Conservation (phyloP, 441 rosid genomes). For the Eruca vesicaria region DNA sequence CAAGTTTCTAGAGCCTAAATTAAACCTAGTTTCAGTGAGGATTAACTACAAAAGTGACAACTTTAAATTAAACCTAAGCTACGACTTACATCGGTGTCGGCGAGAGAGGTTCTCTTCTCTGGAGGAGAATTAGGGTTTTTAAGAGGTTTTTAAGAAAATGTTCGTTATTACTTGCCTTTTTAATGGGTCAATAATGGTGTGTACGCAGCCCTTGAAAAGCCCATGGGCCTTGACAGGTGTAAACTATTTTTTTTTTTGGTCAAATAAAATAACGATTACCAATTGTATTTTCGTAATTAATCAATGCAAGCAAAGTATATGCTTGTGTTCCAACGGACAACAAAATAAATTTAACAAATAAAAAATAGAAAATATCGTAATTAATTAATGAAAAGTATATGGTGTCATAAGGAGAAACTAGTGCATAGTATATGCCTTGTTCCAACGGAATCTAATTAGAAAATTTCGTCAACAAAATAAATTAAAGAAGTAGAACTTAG, state of each 20-base stretch:
- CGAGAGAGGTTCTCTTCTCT: constrained; percentile 14
- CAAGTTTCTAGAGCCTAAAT: background rate
- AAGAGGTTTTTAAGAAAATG: background rate
- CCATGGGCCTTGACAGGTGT: constrained; percentile 32
- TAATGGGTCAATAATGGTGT: constrained; percentile 12
- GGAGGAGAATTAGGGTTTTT: constrained; percentile 30
- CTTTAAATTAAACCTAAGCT: constrained; percentile 5
- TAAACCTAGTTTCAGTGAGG: background rate
- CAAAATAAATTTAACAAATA: background rate
- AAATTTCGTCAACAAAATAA: background rate
- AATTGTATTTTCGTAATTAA: too few species aligned
- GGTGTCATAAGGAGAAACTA: too few species aligned
- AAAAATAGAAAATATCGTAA: background rate
- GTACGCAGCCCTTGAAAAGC: constrained; percentile 18
- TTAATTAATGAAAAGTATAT: background rate
- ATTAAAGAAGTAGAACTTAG: background rate
- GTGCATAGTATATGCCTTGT: background rate
- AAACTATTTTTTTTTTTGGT: too few species aligned
- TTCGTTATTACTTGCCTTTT: background rate
- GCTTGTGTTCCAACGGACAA: background rate
- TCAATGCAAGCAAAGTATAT: background rate
- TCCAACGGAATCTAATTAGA: background rate
- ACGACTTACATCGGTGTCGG: constrained; percentile 27
- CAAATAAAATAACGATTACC: too few species aligned
- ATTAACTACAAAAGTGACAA: background rate